Percentiles rank a stretch among this genome's conserved stretches.
Evolutionary conservation across 176 grass and related monocot genomes (phyloP).

Genomic region (Paspalum vaginatum): DNA sequence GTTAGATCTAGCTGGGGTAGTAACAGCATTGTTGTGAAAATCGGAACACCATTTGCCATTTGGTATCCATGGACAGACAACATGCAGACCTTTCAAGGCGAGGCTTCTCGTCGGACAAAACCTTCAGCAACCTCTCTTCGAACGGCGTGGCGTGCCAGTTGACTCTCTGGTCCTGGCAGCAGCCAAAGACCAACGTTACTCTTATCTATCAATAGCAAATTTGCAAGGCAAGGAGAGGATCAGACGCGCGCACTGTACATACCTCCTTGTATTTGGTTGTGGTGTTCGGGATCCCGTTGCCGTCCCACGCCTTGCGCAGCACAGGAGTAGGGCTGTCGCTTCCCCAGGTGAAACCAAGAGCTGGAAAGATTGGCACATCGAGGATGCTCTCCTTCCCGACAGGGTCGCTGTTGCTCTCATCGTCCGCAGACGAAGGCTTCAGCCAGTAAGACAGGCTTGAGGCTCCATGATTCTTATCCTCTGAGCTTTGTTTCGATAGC

Average conservation of each 20-base stretch:
- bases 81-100: slow-evolving; percentile 66
- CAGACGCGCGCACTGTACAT: not conserved
- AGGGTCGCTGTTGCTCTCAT: not conserved
- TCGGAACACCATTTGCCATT: not conserved
- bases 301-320: slow-evolving; percentile 51
- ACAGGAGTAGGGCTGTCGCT: slow-evolving; percentile 37
- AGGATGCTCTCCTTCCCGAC: not conserved
- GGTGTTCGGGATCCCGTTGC: slow-evolving; percentile 87
- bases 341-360: slow-evolving; percentile 52
- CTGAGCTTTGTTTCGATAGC: slow-evolving; percentile 20
- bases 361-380: slow-evolving; percentile 54
- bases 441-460: slow-evolving; percentile 62
- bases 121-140: slow-evolving; percentile 84
- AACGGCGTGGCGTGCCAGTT: slow-evolving; percentile 86
- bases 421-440: slow-evolving; percentile 42
- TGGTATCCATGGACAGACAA: too few species aligned
- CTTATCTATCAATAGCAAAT: too few species aligned
- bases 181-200: not conserved
- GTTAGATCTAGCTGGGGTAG: not conserved
- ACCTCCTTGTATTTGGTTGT: slow-evolving; percentile 95
- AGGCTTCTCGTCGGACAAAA: slow-evolving; percentile 71
- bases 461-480: slow-evolving; percentile 42
- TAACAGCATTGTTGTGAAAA: not conserved
- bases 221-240: not conserved
- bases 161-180: slow-evolving; percentile 66